Base-by-base conservation (phyloP, 306 rosid species). In the Albizia julibrissin region DNA sequence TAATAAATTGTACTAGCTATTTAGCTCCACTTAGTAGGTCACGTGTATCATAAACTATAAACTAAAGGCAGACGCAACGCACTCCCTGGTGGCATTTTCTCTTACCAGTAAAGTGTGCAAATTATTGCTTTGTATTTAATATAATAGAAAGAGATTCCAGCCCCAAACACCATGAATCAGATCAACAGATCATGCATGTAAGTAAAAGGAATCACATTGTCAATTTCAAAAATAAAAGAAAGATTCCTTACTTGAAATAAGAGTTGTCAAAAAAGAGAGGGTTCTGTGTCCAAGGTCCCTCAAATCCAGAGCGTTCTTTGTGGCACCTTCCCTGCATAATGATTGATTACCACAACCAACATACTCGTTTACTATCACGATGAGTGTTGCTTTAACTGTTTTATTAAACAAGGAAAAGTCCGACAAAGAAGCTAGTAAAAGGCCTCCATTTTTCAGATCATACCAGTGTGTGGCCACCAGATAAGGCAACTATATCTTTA, bases 391-490 rank as follows among this genome's bases (percentile, higher is more conserved):
- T 24, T 15, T 24, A 31, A 62, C 29, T 34, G 59, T 73, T 29
- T 22, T 7, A 3, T 5, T 34, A 49, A 50, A 68, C 74, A 44
- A 29, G 52, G 7, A 64, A 79, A 54, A 37, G 47, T 46, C 16
- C 43, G 33, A 29, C 22, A 58, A 34, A 71, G 61, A 58, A 62
- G 16, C 8, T 27, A 58, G 52, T 3, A 31, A 56, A 56, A 56
- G 56, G 77, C 47, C 24, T 50, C 44, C n/a, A 42, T 22, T 34
- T 79, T 78, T 21, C 21, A 72, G 62, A 43, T 83, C 87, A 56
- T 49, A 92, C 92, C 94, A 92, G 82, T 16, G 97, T 92, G 85
- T 92, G 97, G 21, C 81, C 94, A 39, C 97, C 97, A 26, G 94
- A 88, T 62, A 92, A 76, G 68, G 88, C 94, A 69, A 89, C 97